Percentiles rank a stretch among this genome's conserved stretches.
phyloP scores from a whole-genome alignment of 1,139 yeast genomes.

The Candida neerlandica region DNA sequence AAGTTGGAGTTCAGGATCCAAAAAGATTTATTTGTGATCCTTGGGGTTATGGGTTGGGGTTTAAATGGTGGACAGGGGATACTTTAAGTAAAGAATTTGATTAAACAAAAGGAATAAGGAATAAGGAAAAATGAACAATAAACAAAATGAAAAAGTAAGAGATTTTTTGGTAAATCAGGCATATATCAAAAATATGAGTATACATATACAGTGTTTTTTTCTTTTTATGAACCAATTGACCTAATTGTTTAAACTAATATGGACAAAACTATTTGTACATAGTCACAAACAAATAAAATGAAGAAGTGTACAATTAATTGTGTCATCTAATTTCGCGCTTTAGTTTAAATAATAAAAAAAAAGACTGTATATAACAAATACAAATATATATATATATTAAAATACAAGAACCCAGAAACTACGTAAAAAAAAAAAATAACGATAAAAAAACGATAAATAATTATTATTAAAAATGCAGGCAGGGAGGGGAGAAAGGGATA shows the following conservation, averaged over 20 bases:
- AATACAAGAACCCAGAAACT: conserved; percentile 1
- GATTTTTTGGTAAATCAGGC: neutral
- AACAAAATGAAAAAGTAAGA: neutral
- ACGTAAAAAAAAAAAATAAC: neutral
- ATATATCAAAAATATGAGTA: neutral
- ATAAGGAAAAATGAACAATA: neutral
- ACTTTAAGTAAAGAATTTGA: conserved; percentile 22
- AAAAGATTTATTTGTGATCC: conserved; percentile 35
- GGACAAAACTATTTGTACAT: too few relatives aligned
- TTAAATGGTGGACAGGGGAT: conserved; percentile 41
- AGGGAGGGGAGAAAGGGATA: neutral
- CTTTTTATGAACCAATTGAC: too few relatives aligned
- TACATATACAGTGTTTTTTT: neutral
- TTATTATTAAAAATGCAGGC: neutral
- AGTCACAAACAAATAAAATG: too few relatives aligned
- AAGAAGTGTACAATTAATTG: too few relatives aligned
- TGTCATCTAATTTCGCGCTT: too few relatives aligned
- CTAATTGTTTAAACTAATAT: too few relatives aligned
- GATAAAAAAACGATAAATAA: too few relatives aligned
- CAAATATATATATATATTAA: neutral
- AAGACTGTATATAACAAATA: too few relatives aligned
- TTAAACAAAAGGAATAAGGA: conserved; percentile 3
- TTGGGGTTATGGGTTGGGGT: conserved; percentile 43
- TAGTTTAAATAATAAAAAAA: too few relatives aligned
- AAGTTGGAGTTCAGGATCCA: conserved; percentile 48